phyloP scores from a whole-genome alignment of 306 rosid species.

The peach (Prunus persica) region Prunus_persica_NCBIv2 NC_034011.1:1678501-1679000 shows the following conservation, averaged over 20 bases:
- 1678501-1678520: neutral
- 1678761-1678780: conserved; percentile 82
- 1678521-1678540: neutral
- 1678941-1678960: conserved; percentile 99
- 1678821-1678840: conserved; percentile 94
- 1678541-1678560: conserved; percentile 57
- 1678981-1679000: conserved; percentile 99
- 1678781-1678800: conserved; percentile 99
- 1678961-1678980: conserved; percentile 99
- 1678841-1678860: conserved; percentile 6
- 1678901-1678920: conserved; percentile 48
- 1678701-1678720: conserved; percentile 18
- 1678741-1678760: neutral
- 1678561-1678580: conserved; percentile 99
- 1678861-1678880: neutral
- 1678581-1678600: conserved; percentile 99
- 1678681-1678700: conserved; percentile 70
- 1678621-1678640: conserved; percentile 99
- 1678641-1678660: conserved; percentile 99
- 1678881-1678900: neutral
- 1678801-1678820: conserved; percentile 91
- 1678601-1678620: conserved; percentile 97
- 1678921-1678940: conserved; percentile 99
- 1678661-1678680: conserved; percentile 99
- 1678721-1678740: neutral